Evolutionary conservation across 345 rosid genomes (phyloP).

Genomic region (Hypericum androsaemum): DNA sequence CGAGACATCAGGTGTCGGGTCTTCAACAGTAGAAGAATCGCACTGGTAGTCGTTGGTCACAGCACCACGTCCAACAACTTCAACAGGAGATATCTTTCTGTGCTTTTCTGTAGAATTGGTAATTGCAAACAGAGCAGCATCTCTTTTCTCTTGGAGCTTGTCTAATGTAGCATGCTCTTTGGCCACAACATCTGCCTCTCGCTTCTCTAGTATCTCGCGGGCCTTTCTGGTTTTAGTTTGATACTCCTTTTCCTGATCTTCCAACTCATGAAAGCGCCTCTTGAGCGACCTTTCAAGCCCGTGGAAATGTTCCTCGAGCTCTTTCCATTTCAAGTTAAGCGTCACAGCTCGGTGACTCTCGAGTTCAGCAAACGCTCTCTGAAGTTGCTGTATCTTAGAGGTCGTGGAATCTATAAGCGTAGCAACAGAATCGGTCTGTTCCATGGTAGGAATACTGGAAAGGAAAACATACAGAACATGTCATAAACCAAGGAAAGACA

Average conservation of each 20-base stretch:
- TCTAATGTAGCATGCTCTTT: constrained; percentile 69
- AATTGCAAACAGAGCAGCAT: constrained; percentile 64
- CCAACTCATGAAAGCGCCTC: constrained; percentile 94
- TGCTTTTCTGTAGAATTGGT: constrained; percentile 59
- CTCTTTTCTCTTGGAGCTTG: constrained; percentile 86
- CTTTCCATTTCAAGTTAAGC: constrained; percentile 91
- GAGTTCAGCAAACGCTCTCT: constrained; percentile 98
- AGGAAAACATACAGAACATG: not conserved
- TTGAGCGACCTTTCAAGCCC: constrained; percentile 97
- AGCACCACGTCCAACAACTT: constrained; percentile 18
- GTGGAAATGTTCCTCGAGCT: constrained; percentile 92
- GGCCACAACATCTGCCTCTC: constrained; percentile 74
- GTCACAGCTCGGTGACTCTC: constrained; percentile 86
- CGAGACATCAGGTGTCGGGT: constrained; percentile 36
- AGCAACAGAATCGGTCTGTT: constrained; percentile 58
- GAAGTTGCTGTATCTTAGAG: constrained; percentile 94
- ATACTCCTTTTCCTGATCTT: constrained; percentile 83
- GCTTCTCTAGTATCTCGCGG: constrained; percentile 56
- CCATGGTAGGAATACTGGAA: constrained; percentile 50
- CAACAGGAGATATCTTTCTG: constrained; percentile 31
- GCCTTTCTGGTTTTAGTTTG: constrained; percentile 72
- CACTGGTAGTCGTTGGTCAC: constrained; percentile 29
- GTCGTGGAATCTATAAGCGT: constrained; percentile 71
- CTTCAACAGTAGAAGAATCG: constrained; percentile 26
- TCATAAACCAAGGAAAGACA: not conserved